Base-by-base conservation (phyloP, 148 eudicot genomes). In the Cornus controversa region DNA sequence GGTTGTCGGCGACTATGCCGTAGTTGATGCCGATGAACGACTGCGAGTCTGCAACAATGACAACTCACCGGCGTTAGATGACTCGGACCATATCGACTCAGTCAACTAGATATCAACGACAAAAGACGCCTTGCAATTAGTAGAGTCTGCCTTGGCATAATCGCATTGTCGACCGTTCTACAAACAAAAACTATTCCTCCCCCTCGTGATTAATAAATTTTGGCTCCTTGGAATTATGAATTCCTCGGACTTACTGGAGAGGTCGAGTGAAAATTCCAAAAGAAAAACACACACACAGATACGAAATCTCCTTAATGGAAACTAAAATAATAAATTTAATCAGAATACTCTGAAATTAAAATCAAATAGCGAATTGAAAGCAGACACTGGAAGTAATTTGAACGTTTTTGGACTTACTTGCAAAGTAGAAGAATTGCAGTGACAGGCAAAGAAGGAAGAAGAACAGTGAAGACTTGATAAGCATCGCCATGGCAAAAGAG, bases 1-100 rank as follows among this genome's bases (percentile, higher is more conserved):
- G 91, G 75, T 95, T 95, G 85, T 93, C 91, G 18, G 96, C 99
- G 22, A 95, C 84, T 54, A 80, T 78, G 2, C 99, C 99, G 66
- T 93, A 91, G 85, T 95, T 95, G 73, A 95, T 86, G 45, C 99
- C 99, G 58, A 95, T 76, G 80, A 85, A 94, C 5, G 97, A 86
- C 66, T 94, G 88, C 10, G 89, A 83, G 64, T 82, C 93, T 94
- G 87, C 57, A 80, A 50, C 29, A 50, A 37, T 16, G 28, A 53
- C 6, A 67, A 29, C 6, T n/a, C 58, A 36, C 13, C 36, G 57
- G 67, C 5, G 45, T 40, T 2, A 64, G 28, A 26, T 36, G 75
- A 53, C 57, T 66, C 53, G 27, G 45, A 66, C 10, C n/a, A 72
- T 67, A 72, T 53, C 14, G 27, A 66, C 42, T 75, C 78, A n/a